These are phyloP conservation scores for Schizothecium vesticola DNA, from an alignment of 495 filamentous ascomycete species.

Conservation along the genomic window DNA sequence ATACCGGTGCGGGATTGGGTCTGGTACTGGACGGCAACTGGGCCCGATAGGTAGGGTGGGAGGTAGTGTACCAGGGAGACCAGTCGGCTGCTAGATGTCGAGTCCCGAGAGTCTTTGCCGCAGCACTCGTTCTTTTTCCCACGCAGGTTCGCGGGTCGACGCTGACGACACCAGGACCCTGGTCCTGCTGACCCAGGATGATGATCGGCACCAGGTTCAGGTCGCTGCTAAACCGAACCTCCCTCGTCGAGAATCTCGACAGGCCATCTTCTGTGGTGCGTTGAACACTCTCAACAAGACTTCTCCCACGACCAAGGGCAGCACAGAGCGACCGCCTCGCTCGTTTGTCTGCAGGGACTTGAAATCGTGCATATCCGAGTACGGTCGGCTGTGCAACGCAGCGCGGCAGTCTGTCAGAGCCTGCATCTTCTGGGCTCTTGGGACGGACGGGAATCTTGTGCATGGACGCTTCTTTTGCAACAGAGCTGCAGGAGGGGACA, in stretches of 20 bases:
- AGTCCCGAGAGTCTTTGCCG: background rate
- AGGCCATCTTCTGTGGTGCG: background rate
- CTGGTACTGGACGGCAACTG: background rate
- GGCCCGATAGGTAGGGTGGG: background rate
- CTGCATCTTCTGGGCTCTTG: constrained; percentile 1
- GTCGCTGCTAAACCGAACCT: background rate
- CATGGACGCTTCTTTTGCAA: constrained; percentile 13
- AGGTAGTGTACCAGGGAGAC: background rate
- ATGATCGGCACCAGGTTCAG: background rate
- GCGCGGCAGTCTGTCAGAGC: constrained; percentile 22
- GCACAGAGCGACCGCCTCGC: background rate
- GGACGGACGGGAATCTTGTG: constrained; percentile 1
- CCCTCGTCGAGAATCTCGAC: background rate
- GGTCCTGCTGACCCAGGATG: background rate
- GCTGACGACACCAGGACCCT: background rate
- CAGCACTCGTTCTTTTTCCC: background rate
- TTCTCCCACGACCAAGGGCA: background rate
- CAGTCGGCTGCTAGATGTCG: background rate
- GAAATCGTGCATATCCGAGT: constrained; percentile 9
- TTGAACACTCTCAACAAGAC: background rate
- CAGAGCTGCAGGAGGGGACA: constrained; percentile 10
- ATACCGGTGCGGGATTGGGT: constrained; percentile 6
- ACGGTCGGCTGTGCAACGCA: constrained; percentile 16
- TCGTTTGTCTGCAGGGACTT: constrained; percentile 12
- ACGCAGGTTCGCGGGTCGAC: background rate